Percentiles rank a stretch among this genome's conserved stretches.
phyloP scores from a whole-genome alignment of 2,329 filamentous ascomycete genomes.

The Ascochyta clinopodiicola region DNA sequence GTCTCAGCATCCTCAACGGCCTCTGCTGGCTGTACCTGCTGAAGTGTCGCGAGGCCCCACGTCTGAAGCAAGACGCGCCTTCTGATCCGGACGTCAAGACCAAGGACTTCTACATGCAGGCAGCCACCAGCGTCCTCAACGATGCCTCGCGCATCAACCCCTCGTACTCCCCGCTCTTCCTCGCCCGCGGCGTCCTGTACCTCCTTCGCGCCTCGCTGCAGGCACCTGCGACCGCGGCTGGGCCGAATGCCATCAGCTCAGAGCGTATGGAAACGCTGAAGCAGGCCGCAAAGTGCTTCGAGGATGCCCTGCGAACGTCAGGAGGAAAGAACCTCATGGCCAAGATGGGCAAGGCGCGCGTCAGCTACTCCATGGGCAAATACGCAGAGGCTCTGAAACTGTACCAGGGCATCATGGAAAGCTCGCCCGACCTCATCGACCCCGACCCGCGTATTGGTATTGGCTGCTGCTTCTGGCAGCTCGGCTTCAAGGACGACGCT shows the following conservation, averaged over 20 bases:
- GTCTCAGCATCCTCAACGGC: constrained; percentile 81
- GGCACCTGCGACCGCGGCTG: constrained; percentile 71
- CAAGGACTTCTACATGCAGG: constrained; percentile 90
- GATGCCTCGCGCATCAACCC: constrained; percentile 95
- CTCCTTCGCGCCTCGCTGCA: constrained; percentile 87
- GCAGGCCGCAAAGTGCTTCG: constrained; percentile 89
- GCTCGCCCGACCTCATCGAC: constrained; percentile 86
- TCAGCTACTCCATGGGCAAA: constrained; percentile 84
- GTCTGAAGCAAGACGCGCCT: constrained; percentile 62
- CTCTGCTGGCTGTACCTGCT: constrained; percentile 91
- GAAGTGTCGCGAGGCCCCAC: constrained; percentile 83
- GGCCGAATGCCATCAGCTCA: constrained; percentile 68
- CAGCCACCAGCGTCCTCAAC: constrained; percentile 90
- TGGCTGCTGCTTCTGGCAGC: constrained; percentile 95
- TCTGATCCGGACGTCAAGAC: constrained; percentile 71
- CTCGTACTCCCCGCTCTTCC: constrained; percentile 86
- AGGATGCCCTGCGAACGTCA: constrained; percentile 87
- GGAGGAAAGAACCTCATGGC: constrained; percentile 90
- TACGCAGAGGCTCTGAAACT: constrained; percentile 81
- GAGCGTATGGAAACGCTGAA: constrained; percentile 81
- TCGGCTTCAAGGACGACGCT: constrained; percentile 92
- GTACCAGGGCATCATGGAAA: constrained; percentile 86
- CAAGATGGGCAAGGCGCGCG: constrained; percentile 85
- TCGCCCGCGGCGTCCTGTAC: constrained; percentile 87
- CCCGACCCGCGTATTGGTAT: constrained; percentile 96